Evolutionary conservation across 108 stramenopile genomes (phyloP), one percentile per base, ranked within the genome.

Genomic region (Cylindrotheca closterium): DNA sequence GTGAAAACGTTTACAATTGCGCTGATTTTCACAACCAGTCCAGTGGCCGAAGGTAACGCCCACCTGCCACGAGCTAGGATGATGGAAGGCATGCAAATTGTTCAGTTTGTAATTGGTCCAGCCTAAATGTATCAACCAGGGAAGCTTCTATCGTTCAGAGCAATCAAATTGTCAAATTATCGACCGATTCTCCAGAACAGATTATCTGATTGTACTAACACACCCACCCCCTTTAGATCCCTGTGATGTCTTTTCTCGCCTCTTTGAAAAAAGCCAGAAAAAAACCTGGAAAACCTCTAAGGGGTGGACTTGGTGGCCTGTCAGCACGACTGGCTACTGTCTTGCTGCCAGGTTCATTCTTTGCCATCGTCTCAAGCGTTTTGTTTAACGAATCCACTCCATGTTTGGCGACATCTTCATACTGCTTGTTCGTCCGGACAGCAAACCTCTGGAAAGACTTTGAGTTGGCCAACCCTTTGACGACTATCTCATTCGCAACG

Each of bases 381-480:
- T 71, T 59, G 27, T 83, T 79, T 1, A 93, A 51, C 2, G 70
- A 62, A 64, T 93, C 88, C 12, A 78, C 32, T n/a, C 88, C 87
- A 21, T 81, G 72, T 59, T 81, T 86, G 59, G 89, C 81, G 2
- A 81, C 56, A 32, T 88, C 79, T 67, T 84, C 67, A 55, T 89
- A 63, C 45, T 77, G 74, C 34, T 73, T 55, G 60, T 88, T 83
- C 30, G 87, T 89, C n/a, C 87, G 80, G 1, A 93, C 79, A 2
- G 85, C 92, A 57, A 93, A 88, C 23, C 67, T 60, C 58, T 93
- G 92, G 67, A 93, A 93, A 29, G 87, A 84, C 61, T 82, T 84
- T 0, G 88, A 90, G 50, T 93, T 82, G 24, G 92, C 86, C 42
- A 93, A 65, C 29, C 92, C 92, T 65, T 93, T 93, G 65, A 93